phyloP scores from a whole-genome alignment of 306 rosid genomes.

The Cicer pinnatifidum region DNA sequence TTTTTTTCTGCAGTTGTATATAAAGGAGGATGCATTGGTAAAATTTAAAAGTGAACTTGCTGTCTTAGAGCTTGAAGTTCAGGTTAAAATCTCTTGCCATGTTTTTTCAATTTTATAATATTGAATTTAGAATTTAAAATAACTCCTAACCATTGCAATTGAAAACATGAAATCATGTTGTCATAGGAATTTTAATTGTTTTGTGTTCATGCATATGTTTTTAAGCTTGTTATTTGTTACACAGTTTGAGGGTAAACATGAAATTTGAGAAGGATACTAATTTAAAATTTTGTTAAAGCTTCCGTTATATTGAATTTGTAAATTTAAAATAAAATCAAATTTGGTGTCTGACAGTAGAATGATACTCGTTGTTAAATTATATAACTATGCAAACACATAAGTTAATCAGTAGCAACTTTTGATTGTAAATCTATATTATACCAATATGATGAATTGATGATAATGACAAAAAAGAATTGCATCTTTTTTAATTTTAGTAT shows the following conservation, averaged over 20 bases:
- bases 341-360: slow-evolving; percentile 6
- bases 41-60: slow-evolving; percentile 83
- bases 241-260: slow-evolving; percentile 22
- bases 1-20: slow-evolving; percentile 60
- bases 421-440: not conserved
- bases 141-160: slow-evolving; percentile 10
- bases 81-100: slow-evolving; percentile 58
- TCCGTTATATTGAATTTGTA: slow-evolving; percentile 4
- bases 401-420: not conserved
- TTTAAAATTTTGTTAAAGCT: slow-evolving; percentile 25
- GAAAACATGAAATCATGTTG: slow-evolving; percentile 9
- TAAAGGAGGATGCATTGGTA: slow-evolving; percentile 78
- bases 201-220: not conserved
- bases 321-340: slow-evolving; percentile 4
- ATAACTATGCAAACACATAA: not conserved
- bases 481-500: slow-evolving; percentile 22
- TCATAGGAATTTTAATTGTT: slow-evolving; percentile 15
- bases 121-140: too few relatives aligned
- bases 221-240: slow-evolving; percentile 25
- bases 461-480: not conserved
- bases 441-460: not conserved
- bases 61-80: slow-evolving; percentile 77
- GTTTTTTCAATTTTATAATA: slow-evolving; percentile 25
- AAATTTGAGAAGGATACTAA: not conserved
- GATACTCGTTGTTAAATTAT: slow-evolving; percentile 24